A percentile compares a stretch with the other conserved stretches of the same genome.
Conservation (phyloP, 2,329 filamentous ascomycete species). For the Nigrospora sphaerica region DNA sequence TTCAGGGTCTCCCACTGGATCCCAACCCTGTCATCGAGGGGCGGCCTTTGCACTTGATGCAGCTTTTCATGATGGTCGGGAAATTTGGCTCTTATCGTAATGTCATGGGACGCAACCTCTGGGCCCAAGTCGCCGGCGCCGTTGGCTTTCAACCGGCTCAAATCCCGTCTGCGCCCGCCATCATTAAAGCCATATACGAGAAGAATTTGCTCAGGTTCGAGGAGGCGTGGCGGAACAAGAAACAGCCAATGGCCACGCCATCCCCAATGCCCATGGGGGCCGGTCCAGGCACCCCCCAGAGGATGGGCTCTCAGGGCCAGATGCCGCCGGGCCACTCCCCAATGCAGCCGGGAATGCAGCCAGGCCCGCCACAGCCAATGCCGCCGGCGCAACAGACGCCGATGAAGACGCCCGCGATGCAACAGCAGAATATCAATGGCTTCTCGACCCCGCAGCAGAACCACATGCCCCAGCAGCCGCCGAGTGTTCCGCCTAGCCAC, state of each 20-base stretch:
- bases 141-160: constrained; percentile 57
- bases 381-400: constrained; percentile 34
- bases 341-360: constrained; percentile 21
- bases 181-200: constrained; percentile 69
- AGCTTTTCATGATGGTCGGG: constrained; percentile 70
- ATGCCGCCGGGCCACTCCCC: constrained; percentile 28
- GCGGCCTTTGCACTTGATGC: constrained; percentile 65
- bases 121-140: constrained; percentile 64
- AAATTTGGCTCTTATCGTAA: constrained; percentile 72
- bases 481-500: constrained; percentile 35
- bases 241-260: constrained; percentile 36
- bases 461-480: constrained; percentile 35
- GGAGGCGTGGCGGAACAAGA: constrained; percentile 53
- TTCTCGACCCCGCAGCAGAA: constrained; percentile 36
- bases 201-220: constrained; percentile 73
- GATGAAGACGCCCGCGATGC: constrained; percentile 38
- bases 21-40: constrained; percentile 66
- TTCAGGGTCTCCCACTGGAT: constrained; percentile 67
- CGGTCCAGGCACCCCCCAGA: constrained; percentile 31
- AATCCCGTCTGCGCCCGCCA: constrained; percentile 57
- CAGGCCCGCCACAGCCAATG: constrained; percentile 32
- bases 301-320: constrained; percentile 32
- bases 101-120: constrained; percentile 62
- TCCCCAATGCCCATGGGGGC: constrained; percentile 22
- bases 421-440: constrained; percentile 40